Percentiles rank a stretch among this genome's conserved stretches.
phyloP scores from a whole-genome alignment of 495 filamentous ascomycete species.

The Aspergillus panamensis region DNA sequence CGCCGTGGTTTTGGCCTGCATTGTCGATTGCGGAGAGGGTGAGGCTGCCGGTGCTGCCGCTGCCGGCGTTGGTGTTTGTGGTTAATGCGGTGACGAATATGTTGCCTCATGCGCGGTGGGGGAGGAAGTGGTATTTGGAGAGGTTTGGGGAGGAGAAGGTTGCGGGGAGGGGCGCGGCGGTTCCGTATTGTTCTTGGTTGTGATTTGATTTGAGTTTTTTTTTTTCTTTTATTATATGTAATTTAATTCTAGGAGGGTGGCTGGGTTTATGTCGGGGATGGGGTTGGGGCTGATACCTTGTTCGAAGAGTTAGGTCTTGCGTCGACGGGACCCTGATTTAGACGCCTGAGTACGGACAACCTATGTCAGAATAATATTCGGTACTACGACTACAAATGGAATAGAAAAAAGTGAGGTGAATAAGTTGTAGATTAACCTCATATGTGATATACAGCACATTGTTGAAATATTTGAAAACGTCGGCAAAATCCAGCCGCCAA shows the following conservation, averaged over 20 bases:
- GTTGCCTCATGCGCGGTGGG: slow-evolving; percentile 81
- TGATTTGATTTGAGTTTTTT: slow-evolving; percentile 15
- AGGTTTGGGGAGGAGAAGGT: slow-evolving; percentile 81
- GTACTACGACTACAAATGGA: not conserved
- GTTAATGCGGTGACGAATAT: slow-evolving; percentile 86
- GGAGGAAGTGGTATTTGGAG: slow-evolving; percentile 81
- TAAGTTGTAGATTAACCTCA: slow-evolving; percentile 16
- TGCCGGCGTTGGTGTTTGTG: slow-evolving; percentile 75
- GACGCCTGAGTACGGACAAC: no score
- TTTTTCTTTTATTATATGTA: not conserved
- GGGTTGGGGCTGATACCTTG: no score
- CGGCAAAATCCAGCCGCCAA: slow-evolving; percentile 19
- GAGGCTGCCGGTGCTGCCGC: slow-evolving; percentile 30
- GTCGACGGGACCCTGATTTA: no score
- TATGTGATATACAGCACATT: slow-evolving; percentile 27
- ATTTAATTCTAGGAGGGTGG: not conserved
- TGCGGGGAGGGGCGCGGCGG: slow-evolving; percentile 70
- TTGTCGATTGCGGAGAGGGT: slow-evolving; percentile 39
- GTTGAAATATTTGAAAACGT: slow-evolving; percentile 28
- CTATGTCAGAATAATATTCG: no score
- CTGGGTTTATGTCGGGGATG: not conserved
- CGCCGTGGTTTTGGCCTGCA: slow-evolving; percentile 54
- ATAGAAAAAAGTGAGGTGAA: not conserved
- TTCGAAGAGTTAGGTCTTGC: no score
- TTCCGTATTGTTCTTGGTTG: slow-evolving; percentile 63